These are phyloP conservation scores for Globisporangium megalacanthum DNA, from an alignment of 352 stramenopile species.

Conservation along the genomic window DNA sequence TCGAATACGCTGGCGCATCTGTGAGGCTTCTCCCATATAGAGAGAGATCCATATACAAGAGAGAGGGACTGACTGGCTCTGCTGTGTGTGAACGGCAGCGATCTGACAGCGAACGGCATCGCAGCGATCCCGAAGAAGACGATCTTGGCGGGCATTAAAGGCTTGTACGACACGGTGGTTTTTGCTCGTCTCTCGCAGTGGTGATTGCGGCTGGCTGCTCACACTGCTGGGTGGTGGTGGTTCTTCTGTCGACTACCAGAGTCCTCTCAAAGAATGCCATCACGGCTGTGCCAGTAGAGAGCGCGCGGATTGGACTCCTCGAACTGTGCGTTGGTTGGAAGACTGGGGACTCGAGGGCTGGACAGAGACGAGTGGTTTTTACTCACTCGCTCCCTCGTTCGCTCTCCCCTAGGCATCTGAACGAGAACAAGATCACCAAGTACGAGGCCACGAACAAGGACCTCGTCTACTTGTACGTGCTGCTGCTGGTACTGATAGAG, in stretches of 20 bases:
- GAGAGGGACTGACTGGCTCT: neutral
- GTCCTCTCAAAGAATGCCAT: constrained; percentile 1
- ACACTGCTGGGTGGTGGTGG: too few species aligned
- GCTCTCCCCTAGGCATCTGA: neutral
- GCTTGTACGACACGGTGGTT: neutral
- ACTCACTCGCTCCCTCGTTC: neutral
- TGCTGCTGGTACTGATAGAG: neutral
- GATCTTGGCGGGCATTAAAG: constrained; percentile 3
- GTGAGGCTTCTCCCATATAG: neutral
- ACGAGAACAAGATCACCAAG: constrained; percentile 7
- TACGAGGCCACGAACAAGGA: constrained; percentile 5
- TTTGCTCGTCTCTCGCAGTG: too few species aligned
- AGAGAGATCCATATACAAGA: too few species aligned
- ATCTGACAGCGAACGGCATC: neutral
- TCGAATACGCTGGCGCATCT: neutral
- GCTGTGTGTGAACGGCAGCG: neutral
- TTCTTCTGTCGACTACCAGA: neutral
- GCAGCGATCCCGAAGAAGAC: neutral
- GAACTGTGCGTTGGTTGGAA: constrained; percentile 2
- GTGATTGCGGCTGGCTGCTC: too few species aligned
- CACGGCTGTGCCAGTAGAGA: neutral
- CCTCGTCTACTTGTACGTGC: constrained; percentile 3
- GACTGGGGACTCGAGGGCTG: too few species aligned
- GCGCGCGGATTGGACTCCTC: neutral
- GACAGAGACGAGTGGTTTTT: neutral